These are phyloP conservation scores for Huntiella abstrusa DNA, from an alignment of 2,329 filamentous ascomycete genomes.

Conservation along the genomic window DNA sequence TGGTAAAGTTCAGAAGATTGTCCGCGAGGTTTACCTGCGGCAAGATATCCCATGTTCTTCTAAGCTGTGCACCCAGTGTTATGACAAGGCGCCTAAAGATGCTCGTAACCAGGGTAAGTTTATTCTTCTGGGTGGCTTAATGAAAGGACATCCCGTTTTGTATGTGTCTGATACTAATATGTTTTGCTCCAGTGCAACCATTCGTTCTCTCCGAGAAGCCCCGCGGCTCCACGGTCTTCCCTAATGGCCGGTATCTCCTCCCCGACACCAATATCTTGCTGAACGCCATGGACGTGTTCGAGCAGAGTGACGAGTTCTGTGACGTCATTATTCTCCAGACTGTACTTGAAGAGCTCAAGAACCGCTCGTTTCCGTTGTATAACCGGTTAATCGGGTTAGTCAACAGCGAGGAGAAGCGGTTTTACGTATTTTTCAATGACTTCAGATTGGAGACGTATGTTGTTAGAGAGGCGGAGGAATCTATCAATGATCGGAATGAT, in stretches of 20 bases:
- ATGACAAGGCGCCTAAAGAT: conserved; percentile 56
- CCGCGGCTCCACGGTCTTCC: conserved; percentile 62
- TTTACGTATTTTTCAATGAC: conserved; percentile 98
- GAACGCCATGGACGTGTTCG: conserved; percentile 92
- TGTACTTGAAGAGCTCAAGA: conserved; percentile 87
- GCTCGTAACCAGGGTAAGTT: conserved; percentile 54
- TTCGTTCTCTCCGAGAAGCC: conserved; percentile 83
- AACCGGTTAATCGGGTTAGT: conserved; percentile 80
- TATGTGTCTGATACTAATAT: background rate
- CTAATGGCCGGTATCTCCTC: conserved; percentile 79
- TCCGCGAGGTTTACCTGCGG: conserved; percentile 85
- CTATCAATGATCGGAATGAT: conserved; percentile 93
- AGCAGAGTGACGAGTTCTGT: conserved; percentile 78
- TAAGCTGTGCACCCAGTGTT: conserved; percentile 61
- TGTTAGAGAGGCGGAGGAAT: conserved; percentile 53
- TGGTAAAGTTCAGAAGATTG: conserved; percentile 97
- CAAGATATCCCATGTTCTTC: conserved; percentile 97
- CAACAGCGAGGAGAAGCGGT: conserved; percentile 90
- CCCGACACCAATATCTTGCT: conserved; percentile 93
- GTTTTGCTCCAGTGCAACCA: conserved; percentile 40
- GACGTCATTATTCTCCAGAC: conserved; percentile 96
- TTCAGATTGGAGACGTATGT: conserved; percentile 88
- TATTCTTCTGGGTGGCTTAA: background rate
- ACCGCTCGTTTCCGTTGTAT: conserved; percentile 74
- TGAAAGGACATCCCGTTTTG: background rate